These are phyloP conservation scores for Ilyonectria mors-panacis DNA, from an alignment of 2,329 filamentous ascomycete species.

Conservation along the genomic window DNA sequence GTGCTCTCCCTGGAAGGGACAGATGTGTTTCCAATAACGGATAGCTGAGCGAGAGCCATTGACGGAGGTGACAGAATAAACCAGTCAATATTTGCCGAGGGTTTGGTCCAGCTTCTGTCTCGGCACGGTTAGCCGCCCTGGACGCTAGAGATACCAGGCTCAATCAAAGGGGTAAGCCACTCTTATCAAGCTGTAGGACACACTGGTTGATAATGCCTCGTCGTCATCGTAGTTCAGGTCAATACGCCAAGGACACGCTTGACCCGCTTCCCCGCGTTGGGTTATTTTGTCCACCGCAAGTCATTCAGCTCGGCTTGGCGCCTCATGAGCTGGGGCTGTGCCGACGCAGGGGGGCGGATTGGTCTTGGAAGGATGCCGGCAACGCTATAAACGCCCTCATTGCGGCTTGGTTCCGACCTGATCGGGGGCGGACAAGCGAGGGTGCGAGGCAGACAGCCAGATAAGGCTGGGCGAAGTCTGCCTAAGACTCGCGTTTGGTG, in stretches of 20 bases:
- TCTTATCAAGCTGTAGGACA: constrained; percentile 2
- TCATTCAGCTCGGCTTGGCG: constrained; percentile 44
- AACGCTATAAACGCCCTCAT: constrained; percentile 37
- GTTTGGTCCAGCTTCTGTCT: neutral
- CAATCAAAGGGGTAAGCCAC: neutral
- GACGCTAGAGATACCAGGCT: neutral
- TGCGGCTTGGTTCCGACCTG: constrained; percentile 22
- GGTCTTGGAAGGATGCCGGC: constrained; percentile 25
- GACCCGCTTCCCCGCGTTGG: constrained; percentile 28
- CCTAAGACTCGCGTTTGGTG: neutral
- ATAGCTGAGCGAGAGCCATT: constrained; percentile 28
- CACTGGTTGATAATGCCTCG: constrained; percentile 7
- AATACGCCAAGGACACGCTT: constrained; percentile 10
- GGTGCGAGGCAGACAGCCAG: constrained; percentile 40
- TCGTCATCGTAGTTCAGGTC: constrained; percentile 13
- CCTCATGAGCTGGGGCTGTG: constrained; percentile 40
- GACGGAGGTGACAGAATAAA: constrained; percentile 1
- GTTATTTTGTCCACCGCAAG: constrained; percentile 10
- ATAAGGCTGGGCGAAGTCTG: constrained; percentile 28
- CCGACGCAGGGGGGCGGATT: constrained; percentile 39
- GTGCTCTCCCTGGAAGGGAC: neutral
- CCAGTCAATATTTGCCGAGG: constrained; percentile 1
- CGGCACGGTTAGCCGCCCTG: neutral
- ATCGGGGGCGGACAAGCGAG: constrained; percentile 24
- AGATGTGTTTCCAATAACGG: constrained; percentile 7